Evolutionary conservation across 805 yeast species (phyloP).

Genomic region (Pichia kluyveri): DNA sequence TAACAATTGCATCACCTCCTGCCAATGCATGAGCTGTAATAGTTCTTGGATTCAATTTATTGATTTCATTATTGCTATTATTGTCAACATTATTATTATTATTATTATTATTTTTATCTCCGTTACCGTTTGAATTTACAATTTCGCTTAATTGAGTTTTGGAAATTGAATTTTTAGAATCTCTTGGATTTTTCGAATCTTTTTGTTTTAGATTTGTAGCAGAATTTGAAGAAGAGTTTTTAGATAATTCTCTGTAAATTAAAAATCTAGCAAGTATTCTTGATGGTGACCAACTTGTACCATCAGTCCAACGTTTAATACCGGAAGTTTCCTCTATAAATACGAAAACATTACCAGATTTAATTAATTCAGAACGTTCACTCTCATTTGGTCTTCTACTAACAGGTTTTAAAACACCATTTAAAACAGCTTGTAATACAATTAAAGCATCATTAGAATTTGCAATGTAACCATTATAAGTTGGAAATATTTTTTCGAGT

Average conservation of each 20-base stretch:
- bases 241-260: constrained; percentile 65
- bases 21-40: constrained; percentile 12
- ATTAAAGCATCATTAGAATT: constrained; percentile 78
- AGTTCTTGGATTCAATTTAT: constrained; percentile 8
- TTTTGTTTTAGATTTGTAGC: neutral
- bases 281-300: constrained; percentile 90
- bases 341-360: constrained; percentile 75
- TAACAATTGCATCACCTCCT: constrained; percentile 8
- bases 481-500: constrained; percentile 29
- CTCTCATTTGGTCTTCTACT: constrained; percentile 76
- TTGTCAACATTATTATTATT: too few relatives aligned
- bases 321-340: constrained; percentile 77
- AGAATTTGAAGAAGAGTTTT: constrained; percentile 8
- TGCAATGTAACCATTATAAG: constrained; percentile 68
- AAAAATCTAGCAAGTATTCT: constrained; percentile 79
- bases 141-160: too few relatives aligned
- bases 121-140: too few relatives aligned
- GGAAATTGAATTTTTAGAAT: neutral
- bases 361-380: constrained; percentile 58
- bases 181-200: neutral
- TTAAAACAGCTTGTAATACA: constrained; percentile 70
- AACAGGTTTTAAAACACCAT: constrained; percentile 50
- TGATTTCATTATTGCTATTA: constrained; percentile 23
- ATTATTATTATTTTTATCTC: too few relatives aligned
- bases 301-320: constrained; percentile 94